Evolutionary conservation across 2,329 filamentous ascomycete genomes (phyloP), one percentile per base, ranked within the genome.

Genomic region (Apiospora rasikravindrae): DNA sequence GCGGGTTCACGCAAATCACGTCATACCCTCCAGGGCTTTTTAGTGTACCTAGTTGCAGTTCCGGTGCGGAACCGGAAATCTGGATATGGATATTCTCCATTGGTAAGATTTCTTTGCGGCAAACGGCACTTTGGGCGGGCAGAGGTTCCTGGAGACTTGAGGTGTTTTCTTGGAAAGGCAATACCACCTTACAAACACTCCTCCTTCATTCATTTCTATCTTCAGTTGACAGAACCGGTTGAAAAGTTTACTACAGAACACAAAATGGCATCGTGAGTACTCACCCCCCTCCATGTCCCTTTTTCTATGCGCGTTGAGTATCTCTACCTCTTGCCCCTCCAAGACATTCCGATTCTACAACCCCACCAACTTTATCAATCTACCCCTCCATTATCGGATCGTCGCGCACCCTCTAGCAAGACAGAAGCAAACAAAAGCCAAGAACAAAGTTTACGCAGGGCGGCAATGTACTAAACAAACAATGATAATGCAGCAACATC

Each of bases 401-500:
- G 22, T 47, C 57, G 33, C 22, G 29, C 33, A 37, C 14, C 26
- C 51, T 22, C 47, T 26, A 11, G 47, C 4, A 57, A 33, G 51
- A 10, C 51, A 33, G 19, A 57, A 22, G 13, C 5, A 16, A 57
- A 33, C 11, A 29, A 16, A n/a, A n/a, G n/a, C n/a, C n/a, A n/a
- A n/a, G n/a, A n/a, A n/a, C n/a, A n/a, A n/a, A 49, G 47, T 22
- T n/a, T 4, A 49, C 47, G 47, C 47, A 49, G 47, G 44, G n/a
- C 26, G 2, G 26, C 51, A 51, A 57, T 57, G 51, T 26, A 24
- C 24, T 19, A 57, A 57, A 10, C 33, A 67, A 44, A 71, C n/a
- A n/a, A n/a, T n/a, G n/a, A 1, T 10, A 8, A 37, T 5, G 73
- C 81, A 96, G 94, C 82, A 96, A 96, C 88, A 96, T 96, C 83